Conservation (phyloP, 73 alveolate genomes). For the Stentor coeruleus region DNA sequence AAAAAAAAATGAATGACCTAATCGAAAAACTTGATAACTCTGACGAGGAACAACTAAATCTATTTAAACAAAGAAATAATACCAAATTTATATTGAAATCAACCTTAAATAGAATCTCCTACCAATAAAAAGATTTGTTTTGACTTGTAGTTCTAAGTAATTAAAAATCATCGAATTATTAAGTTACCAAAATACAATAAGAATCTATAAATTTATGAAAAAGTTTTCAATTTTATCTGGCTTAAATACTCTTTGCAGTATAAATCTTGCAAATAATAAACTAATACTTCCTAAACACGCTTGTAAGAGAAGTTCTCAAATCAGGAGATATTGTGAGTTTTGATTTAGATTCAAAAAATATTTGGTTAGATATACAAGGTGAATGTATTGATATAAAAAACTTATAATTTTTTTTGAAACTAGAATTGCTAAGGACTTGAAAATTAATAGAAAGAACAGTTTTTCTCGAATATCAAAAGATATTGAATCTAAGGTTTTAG, state of each 20-base stretch:
- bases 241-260: not conserved
- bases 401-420: not conserved
- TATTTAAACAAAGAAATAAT: not conserved
- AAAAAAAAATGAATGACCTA: slow-evolving; percentile 6
- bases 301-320: not conserved
- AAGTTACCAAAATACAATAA: not conserved
- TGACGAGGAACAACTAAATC: not conserved
- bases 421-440: not conserved
- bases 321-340: not conserved
- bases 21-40: not conserved
- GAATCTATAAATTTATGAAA: not conserved
- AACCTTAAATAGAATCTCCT: not conserved
- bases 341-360: not conserved
- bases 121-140: not conserved
- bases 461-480: not conserved
- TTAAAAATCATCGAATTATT: not conserved
- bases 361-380: not conserved
- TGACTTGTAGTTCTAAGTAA: not conserved
- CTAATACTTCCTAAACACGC: not conserved
- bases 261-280: too few relatives aligned
- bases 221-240: not conserved
- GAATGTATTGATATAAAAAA: not conserved
- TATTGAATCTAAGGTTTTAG: not conserved
- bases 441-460: too few relatives aligned
- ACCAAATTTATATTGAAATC: not conserved